Evolutionary conservation across 1,139 yeast genomes (phyloP), one percentile per base, ranked within the genome.

Genomic region (Candida labiduridarum): DNA sequence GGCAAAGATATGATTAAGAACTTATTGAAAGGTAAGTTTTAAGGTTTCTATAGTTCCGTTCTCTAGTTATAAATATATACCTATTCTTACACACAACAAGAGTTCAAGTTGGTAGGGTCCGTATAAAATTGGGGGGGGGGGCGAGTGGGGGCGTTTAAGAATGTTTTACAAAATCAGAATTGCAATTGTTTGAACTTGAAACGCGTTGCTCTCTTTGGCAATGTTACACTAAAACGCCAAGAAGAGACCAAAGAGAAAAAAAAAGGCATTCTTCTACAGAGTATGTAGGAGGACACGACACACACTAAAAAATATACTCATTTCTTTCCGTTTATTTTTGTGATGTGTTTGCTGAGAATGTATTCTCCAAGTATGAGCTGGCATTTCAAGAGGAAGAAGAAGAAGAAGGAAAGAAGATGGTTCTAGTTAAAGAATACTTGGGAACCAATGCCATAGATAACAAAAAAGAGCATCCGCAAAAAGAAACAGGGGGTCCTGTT

Each of bases 1-100:
- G 98, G 81, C 29, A 76, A 71, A 59, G 91, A 89, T 62, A 94
- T 91, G 94, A 58, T 76, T 41, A 76, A 73, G 61, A 86, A 90
- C 68, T 72, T 89, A 62, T 57, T 85, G 44, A 66, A 67, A 36
- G 92, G 91, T 22, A 89, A 89, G 69, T 77, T 89, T 57, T 88
- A 72, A 40, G 12, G n/a, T 35, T 11, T 30, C 7, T 12, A 14
- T 30, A 30, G 3, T 10, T 30, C 34, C 11, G 14, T 30, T 30
- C 11, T 12, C 14, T 8, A 14, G 35, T 31, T 31, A 12, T 31
- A 31, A 31, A 31, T 31, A 31, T 31, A 31, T 25, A 34, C 16
- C 36, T 34, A 34, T 34, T 34, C 36, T 15, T 36, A 11, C 29
- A 36, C 18, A 11, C n/a, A 15, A 18, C 14, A 36, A 18, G 40